Evolutionary conservation across 2,329 filamentous ascomycete species (phyloP), one percentile per base, ranked within the genome.

Genomic region (Beauveria medogensis): DNA sequence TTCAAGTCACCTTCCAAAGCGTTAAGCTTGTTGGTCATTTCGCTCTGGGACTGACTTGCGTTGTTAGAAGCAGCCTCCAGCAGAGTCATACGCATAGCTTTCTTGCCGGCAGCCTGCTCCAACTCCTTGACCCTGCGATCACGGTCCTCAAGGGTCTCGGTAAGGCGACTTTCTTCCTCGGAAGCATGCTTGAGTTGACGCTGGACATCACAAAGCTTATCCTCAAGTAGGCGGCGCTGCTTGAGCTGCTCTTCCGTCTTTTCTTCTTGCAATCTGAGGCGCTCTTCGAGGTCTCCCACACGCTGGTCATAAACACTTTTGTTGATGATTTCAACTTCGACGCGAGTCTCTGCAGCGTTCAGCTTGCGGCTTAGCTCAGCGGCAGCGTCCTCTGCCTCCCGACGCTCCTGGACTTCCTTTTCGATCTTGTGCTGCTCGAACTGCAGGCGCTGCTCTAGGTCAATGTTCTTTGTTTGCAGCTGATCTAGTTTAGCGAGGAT

Each of bases 181-280:
- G 88, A 83, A 5, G 88, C 83, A 64, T 86, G 81, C 62, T 84
- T 82, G 28, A 91, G 79, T 24, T 88, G 80, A 59, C 85, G 81
- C 72, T 92, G 87, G n/a, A 86, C 80, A 69, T 92, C 88, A 5
- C 86, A 82, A 16, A 91, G 77, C 63, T 84, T 83, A 68, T 92
- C 89, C 70, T 92, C 89, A 1, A 87, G 86, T 40, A 84, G 80
- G 59, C 88, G 82, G 62, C 89, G 84, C 53, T 76, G 74, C 50
- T 80, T 77, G 62, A 87, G 75, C 67, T 92, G 88, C 57, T 83
- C 75, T 64, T 91, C 87, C 1, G 81, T 82, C 60, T 82, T 81
- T 41, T 80, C 78, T 65, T 91, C 86, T 41, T 88, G 83, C 10
- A 82, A 74, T 62, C 82, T 81, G 51, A 91, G 77, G 69, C 85